A percentile compares a stretch with the other conserved stretches of the same genome.
Conservation (phyloP, 768 basidiomycete species). For the Xerocomus potaroensis region DNA sequence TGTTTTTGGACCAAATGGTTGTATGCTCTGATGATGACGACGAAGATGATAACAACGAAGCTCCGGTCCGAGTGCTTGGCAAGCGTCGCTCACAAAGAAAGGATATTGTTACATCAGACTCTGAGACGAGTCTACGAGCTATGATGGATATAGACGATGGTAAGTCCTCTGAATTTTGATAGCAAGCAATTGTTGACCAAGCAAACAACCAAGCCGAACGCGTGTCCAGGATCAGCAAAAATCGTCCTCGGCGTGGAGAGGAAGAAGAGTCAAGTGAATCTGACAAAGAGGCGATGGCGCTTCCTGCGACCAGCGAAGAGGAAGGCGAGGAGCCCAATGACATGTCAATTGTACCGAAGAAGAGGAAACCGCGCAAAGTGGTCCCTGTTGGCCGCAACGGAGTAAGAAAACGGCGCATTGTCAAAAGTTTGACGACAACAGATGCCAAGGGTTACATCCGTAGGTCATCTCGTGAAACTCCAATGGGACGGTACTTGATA, state of each 20-base stretch:
- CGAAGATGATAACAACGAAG: constrained; percentile 46
- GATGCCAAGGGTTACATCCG: constrained; percentile 75
- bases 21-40: constrained; percentile 58
- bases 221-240: constrained; percentile 14
- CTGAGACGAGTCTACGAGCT: constrained; percentile 43
- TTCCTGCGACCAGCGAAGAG: constrained; percentile 23
- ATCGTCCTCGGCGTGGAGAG: constrained; percentile 20
- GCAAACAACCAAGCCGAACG: constrained; percentile 22
- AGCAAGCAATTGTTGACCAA: constrained; percentile 14
- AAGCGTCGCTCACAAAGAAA: constrained; percentile 31
- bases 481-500: not conserved
- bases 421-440: constrained; percentile 50
- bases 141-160: constrained; percentile 82
- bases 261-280: constrained; percentile 29
- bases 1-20: constrained; percentile 41
- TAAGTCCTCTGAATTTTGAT: constrained; percentile 28
- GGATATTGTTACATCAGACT: constrained; percentile 38
- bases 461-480: constrained; percentile 31
- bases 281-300: constrained; percentile 31
- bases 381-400: constrained; percentile 78
- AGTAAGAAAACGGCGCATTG: constrained; percentile 63
- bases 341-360: constrained; percentile 32
- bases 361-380: constrained; percentile 48
- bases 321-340: constrained; percentile 30
- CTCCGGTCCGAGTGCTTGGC: constrained; percentile 14